These are phyloP conservation scores for Poa annua DNA, from an alignment of 176 grass and related monocot genomes.

Conservation along the genomic window DNA sequence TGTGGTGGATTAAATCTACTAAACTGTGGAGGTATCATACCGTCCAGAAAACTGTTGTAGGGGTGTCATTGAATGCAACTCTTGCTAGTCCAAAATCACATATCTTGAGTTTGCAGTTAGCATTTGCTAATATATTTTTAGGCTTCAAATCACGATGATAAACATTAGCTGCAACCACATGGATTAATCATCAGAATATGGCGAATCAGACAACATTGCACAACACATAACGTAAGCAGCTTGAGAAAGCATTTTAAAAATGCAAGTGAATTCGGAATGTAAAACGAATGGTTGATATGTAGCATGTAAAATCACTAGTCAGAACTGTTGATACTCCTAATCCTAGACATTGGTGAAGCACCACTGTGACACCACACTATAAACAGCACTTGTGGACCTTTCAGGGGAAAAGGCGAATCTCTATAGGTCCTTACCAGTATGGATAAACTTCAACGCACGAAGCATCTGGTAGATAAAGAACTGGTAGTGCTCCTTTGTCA, in stretches of 20 bases:
- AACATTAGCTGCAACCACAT: constrained; percentile 81
- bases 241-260: too few species aligned
- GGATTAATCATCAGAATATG: constrained; percentile 35
- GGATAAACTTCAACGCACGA: constrained; percentile 90
- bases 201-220: not conserved
- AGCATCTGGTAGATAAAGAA: constrained; percentile 99
- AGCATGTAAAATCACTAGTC: constrained; percentile 23
- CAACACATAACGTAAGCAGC: not conserved
- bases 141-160: constrained; percentile 99
- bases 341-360: not conserved
- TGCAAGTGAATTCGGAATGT: not conserved
- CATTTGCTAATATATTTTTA: constrained; percentile 98
- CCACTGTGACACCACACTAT: not conserved
- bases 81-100: constrained; percentile 99
- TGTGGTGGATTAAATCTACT: not conserved
- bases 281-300: not conserved
- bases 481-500: constrained; percentile 91
- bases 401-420: not conserved
- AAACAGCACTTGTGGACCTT: not conserved
- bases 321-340: not conserved
- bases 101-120: constrained; percentile 98
- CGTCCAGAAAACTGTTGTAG: constrained; percentile 95
- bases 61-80: constrained; percentile 88
- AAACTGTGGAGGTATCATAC: constrained; percentile 51
- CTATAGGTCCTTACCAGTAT: constrained; percentile 63